Evolutionary conservation across 2,329 filamentous ascomycete genomes (phyloP).

Genomic region (Cryphonectria parasitica): DNA sequence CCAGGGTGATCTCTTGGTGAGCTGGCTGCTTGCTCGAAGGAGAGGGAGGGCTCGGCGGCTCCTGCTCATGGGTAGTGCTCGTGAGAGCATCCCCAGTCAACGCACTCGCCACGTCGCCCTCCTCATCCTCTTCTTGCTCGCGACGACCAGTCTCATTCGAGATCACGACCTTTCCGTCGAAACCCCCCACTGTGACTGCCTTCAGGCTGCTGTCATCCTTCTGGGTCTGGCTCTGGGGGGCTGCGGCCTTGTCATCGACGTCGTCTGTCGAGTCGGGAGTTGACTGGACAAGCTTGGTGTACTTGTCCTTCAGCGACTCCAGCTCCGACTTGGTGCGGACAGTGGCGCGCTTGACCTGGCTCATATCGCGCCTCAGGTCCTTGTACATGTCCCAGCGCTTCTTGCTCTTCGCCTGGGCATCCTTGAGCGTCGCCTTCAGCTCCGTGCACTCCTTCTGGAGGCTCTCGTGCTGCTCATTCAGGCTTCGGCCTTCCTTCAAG

Average conservation of each 20-base stretch:
- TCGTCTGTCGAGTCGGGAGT: background rate
- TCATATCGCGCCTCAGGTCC: background rate
- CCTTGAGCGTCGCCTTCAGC: background rate
- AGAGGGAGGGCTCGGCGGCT: background rate
- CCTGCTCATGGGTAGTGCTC: background rate
- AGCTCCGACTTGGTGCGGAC: background rate
- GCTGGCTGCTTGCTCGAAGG: background rate
- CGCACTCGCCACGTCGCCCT: background rate
- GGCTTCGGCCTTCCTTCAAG: background rate
- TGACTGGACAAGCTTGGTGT: background rate
- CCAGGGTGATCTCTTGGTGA: background rate
- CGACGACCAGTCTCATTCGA: background rate
- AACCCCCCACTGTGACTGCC: background rate
- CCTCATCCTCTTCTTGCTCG: background rate
- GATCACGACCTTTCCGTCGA: background rate
- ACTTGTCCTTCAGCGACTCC: background rate
- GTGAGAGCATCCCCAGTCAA: background rate
- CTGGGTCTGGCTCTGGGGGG: background rate
- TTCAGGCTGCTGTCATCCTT: background rate
- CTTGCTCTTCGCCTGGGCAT: background rate
- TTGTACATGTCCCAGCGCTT: background rate
- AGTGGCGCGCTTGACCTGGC: background rate
- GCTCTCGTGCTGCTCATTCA: background rate
- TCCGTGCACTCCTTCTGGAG: background rate
- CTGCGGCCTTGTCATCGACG: too few relatives aligned